phyloP scores from a whole-genome alignment of 305 asterid species.

The Rubia tinctorum region DNA sequence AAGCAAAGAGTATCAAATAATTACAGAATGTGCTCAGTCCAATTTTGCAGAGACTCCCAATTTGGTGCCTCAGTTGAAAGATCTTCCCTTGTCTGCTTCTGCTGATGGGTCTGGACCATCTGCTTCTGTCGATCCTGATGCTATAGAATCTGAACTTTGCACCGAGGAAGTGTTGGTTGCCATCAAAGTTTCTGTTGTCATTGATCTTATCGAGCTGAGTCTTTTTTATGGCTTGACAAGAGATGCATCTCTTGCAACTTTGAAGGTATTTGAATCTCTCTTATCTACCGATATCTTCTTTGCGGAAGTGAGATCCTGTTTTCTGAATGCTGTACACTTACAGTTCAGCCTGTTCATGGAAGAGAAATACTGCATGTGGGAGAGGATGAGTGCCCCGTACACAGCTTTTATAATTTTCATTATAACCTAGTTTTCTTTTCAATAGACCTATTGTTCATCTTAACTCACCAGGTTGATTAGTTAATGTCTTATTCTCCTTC shows the following conservation, averaged over 20 bases:
- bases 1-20: conserved; percentile 83
- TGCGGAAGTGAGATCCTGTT: background rate
- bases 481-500: conserved; percentile 5
- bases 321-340: conserved; percentile 2
- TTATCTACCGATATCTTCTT: background rate
- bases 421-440: background rate
- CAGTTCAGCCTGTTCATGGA: conserved; percentile 2
- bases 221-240: conserved; percentile 79
- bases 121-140: conserved; percentile 34
- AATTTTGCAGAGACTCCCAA: conserved; percentile 85
- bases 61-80: conserved; percentile 56
- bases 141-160: conserved; percentile 44
- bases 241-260: conserved; percentile 87
- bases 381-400: background rate
- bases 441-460: background rate
- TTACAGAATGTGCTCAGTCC: conserved; percentile 79
- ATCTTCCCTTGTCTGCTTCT: conserved; percentile 39
- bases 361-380: background rate
- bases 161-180: conserved; percentile 48
- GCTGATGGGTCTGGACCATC: conserved; percentile 42
- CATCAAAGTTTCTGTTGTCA: conserved; percentile 62
- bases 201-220: conserved; percentile 75
- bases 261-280: conserved; percentile 51
- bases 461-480: background rate
- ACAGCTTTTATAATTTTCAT: background rate